Evolutionary conservation across 139 green algal species (phyloP).

Genomic region (Raphidocelis subcapitata): DNA sequence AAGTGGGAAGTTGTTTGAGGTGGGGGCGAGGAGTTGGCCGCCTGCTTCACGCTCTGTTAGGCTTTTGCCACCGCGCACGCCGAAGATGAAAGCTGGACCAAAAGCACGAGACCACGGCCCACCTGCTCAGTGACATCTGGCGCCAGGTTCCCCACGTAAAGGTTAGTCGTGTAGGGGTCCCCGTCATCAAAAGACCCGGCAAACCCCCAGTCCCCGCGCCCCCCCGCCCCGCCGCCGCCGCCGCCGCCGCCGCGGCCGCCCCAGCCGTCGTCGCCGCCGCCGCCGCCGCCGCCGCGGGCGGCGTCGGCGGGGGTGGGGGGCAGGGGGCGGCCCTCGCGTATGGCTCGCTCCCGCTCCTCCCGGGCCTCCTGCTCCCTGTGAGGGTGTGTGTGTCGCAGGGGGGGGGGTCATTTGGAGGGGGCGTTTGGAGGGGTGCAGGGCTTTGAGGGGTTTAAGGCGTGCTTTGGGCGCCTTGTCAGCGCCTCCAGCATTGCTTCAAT

Average conservation of each 20-base stretch:
- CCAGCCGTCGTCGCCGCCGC: neutral
- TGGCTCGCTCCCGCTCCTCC: slow-evolving; percentile 37
- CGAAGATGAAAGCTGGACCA: neutral
- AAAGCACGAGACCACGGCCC: slow-evolving; percentile 6
- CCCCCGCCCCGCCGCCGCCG: neutral
- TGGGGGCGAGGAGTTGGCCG: no score
- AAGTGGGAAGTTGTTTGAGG: no score
- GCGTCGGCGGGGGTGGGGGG: slow-evolving; percentile 1
- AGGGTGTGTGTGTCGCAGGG: neutral
- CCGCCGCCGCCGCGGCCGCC: neutral
- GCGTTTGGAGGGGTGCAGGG: neutral
- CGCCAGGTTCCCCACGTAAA: slow-evolving; percentile 91
- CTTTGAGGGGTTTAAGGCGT: neutral
- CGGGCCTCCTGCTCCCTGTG: slow-evolving; percentile 76
- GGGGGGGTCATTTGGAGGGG: neutral
- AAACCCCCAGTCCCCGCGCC: neutral
- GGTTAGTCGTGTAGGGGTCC: slow-evolving; percentile 89
- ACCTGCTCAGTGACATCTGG: slow-evolving; percentile 78
- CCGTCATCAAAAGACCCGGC: slow-evolving; percentile 48
- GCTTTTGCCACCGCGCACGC: no score
- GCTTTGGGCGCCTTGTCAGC: no score
- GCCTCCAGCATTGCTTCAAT: no score
- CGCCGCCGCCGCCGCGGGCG: neutral
- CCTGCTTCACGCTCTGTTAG: no score
- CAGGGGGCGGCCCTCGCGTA: slow-evolving; percentile 14